phyloP scores from a whole-genome alignment of 495 filamentous ascomycete species.

The Parmelia sp. region DNA sequence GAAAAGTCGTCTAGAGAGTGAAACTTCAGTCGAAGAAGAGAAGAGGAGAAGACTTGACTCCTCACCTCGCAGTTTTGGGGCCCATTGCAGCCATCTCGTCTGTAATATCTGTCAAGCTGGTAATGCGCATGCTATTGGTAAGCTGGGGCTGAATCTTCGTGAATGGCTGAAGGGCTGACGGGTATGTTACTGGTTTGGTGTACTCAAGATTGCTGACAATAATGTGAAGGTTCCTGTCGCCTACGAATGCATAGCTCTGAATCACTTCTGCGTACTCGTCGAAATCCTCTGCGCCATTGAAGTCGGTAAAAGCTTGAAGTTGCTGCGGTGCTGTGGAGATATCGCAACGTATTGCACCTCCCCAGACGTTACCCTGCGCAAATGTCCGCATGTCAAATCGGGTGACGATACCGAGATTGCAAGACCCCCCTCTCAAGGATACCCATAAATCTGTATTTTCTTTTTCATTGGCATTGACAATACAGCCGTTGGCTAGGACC shows the following conservation, averaged over 20 bases:
- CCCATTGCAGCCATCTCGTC: constrained; percentile 25
- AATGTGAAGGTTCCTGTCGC: neutral
- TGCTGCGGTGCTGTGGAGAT: neutral
- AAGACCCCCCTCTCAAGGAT: constrained; percentile 51
- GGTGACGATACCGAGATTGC: constrained; percentile 60
- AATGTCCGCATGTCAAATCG: constrained; percentile 46
- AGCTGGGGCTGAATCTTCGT: constrained; percentile 24
- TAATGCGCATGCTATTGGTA: constrained; percentile 25
- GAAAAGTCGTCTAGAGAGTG: constrained; percentile 24
- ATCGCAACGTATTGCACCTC: neutral
- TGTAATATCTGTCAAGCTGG: constrained; percentile 30
- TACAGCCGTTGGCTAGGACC: constrained; percentile 34
- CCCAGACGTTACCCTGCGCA: constrained; percentile 23
- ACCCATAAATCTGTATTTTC: constrained; percentile 41
- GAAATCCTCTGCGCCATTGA: neutral
- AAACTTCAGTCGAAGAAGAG: neutral
- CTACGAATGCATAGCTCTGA: neutral
- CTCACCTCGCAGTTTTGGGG: neutral
- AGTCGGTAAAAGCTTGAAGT: constrained; percentile 9
- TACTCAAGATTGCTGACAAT: constrained; percentile 20
- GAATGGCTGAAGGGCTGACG: constrained; percentile 28
- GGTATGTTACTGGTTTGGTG: constrained; percentile 25
- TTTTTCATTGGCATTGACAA: constrained; percentile 32
- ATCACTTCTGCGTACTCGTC: constrained; percentile 9
- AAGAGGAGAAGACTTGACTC: neutral